Evolutionary conservation across 768 basidiomycete genomes (phyloP).

Genomic region (Trametes meyenii): DNA sequence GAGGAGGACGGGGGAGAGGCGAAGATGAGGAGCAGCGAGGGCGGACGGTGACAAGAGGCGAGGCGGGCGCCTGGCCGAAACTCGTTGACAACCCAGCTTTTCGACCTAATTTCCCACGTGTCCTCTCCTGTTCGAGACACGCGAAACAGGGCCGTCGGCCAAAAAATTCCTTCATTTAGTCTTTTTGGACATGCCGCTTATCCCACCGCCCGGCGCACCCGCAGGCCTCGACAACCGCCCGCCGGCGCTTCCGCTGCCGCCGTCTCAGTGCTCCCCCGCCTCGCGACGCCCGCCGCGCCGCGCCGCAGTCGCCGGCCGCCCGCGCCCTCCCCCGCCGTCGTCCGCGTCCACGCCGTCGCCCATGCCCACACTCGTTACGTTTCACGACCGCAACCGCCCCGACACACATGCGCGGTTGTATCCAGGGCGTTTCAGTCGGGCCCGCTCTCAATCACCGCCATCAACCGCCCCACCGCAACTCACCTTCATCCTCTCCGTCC

Average conservation of each 20-base stretch:
- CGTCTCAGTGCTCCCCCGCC: constrained; percentile 3
- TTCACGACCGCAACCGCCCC: constrained; percentile 1
- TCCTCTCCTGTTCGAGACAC: constrained; percentile 14
- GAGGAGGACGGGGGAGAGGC: constrained; percentile 24
- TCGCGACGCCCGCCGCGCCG: constrained; percentile 18
- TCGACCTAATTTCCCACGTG: constrained; percentile 25
- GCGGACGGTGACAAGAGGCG: constrained; percentile 20
- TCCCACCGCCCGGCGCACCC: constrained; percentile 15
- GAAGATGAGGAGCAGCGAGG: constrained; percentile 19
- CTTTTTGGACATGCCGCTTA: constrained; percentile 18
- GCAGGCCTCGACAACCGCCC: background rate
- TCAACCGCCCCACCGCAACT: constrained; percentile 1
- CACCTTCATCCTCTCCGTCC: background rate
- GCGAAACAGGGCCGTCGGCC: constrained; percentile 24
- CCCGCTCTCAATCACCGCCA: constrained; percentile 14
- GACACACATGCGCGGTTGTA: background rate
- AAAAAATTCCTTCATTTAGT: constrained; percentile 23
- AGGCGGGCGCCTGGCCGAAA: constrained; percentile 23
- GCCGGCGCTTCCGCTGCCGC: too few relatives aligned
- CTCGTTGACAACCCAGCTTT: constrained; percentile 26
- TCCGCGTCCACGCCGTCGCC: background rate
- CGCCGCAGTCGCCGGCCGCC: background rate
- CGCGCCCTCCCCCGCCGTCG: background rate
- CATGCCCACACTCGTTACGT: constrained; percentile 4
- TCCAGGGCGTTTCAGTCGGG: constrained; percentile 7